Base-by-base conservation (phyloP, 129 eudicot genomes). In the Lactuca sativa region DNA sequence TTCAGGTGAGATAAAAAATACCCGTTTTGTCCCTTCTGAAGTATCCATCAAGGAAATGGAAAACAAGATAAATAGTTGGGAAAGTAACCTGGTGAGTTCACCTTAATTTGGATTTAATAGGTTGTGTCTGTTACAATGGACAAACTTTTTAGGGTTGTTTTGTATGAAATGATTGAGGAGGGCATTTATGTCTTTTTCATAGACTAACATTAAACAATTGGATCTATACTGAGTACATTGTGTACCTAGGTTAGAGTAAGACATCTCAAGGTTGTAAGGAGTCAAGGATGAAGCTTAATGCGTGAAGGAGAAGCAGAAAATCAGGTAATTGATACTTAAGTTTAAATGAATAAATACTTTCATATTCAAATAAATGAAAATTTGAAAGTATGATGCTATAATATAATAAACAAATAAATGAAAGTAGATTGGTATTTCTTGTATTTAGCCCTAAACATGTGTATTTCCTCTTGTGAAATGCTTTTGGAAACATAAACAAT, bases 251-350 rank as follows among this genome's bases (percentile, higher is more conserved):
- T 95, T 40, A 84, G 67, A 77, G 97, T 95, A 34, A 90, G 86
- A 80, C 84, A 95, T 86, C 85, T 95, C 55, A 87, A 84, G 82
- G 81, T 77, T 59, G 73, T 87, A 14, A 89, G 86, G 59, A 86
- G 62, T 76, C 79, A 95, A 69, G 96, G 86, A 56, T 95, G 99
- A 96, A 80, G 72, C 53, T 73, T 90, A 61, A 95, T 95, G 99
- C 99, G 95, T 67, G 97, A 95, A 90, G 97, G 99, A 80, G 99
- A 95, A 85, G 82, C 97, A 67, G 95, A 95, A 77, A 95, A 95
- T 77, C 97, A 95, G 96, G 99, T 89, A 72, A 75, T 4, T 59
- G 7, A 4, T 9, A 7, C 3, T 43, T 43, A 7, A 43, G 13
- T 8, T 43, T 2, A 43, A 34, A 18, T 18, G 21, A 0, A 18